Evolutionary conservation across 2,329 filamentous ascomycete species (phyloP).

Genomic region (Nannizziopsis arthrosporioides): DNA sequence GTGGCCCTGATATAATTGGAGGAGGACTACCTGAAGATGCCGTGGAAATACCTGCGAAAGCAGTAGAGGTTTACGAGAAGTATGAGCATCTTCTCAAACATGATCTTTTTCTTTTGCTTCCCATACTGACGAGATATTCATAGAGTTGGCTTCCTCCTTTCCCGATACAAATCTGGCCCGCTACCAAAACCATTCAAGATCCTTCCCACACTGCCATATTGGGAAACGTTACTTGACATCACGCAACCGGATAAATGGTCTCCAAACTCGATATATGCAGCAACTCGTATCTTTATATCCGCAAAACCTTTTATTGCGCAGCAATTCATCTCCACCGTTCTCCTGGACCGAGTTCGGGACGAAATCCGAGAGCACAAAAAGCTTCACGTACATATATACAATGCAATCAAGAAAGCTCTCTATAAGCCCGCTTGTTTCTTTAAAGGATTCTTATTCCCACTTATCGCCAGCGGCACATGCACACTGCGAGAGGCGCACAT

Average conservation of each 20-base stretch:
- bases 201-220: conserved; percentile 79
- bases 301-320: conserved; percentile 69
- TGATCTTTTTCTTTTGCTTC: not conserved
- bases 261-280: conserved; percentile 72
- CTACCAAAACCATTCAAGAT: conserved; percentile 97
- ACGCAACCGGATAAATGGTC: conserved; percentile 73
- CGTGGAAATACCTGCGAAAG: conserved; percentile 76
- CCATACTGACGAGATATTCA: conserved; percentile 12
- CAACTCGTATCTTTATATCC: conserved; percentile 84
- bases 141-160: conserved; percentile 75
- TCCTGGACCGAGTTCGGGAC: conserved; percentile 82
- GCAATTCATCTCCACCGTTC: conserved; percentile 72
- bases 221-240: conserved; percentile 75
- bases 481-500: conserved; percentile 88
- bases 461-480: conserved; percentile 75
- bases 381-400: conserved; percentile 90
- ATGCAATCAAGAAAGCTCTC: conserved; percentile 77
- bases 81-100: conserved; percentile 30
- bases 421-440: conserved; percentile 96
- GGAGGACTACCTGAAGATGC: conserved; percentile 60
- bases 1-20: conserved; percentile 37
- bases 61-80: conserved; percentile 89
- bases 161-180: conserved; percentile 89
- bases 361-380: conserved; percentile 92
- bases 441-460: conserved; percentile 87